Evolutionary conservation across 2,329 filamentous ascomycete species (phyloP).

Genomic region (Cadophora luteo-olivacea): DNA sequence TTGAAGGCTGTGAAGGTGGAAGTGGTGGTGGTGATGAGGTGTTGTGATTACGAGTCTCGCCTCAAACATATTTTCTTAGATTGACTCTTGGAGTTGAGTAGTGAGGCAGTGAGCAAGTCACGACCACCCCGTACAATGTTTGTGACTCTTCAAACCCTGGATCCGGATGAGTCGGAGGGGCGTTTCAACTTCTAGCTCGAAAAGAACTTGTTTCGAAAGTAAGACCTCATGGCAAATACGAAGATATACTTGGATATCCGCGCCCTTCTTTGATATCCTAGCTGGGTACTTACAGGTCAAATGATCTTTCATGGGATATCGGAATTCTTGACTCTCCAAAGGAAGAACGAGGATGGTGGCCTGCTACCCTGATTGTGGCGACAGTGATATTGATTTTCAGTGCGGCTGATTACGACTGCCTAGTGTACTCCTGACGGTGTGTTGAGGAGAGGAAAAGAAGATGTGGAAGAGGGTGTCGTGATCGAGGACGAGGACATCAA

Average conservation of each 20-base stretch:
- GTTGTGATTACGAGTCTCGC: not conserved
- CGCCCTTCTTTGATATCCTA: not conserved
- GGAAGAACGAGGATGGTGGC: no score
- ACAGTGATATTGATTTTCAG: no score
- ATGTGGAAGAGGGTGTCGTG: not conserved
- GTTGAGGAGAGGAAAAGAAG: not conserved
- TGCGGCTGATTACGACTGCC: not conserved
- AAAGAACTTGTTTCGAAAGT: not conserved
- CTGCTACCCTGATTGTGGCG: no score
- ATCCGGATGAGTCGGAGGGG: not conserved
- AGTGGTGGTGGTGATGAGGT: not conserved
- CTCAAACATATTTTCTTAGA: not conserved
- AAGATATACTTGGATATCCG: slow-evolving; percentile 12
- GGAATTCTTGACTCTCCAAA: no score
- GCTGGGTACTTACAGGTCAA: slow-evolving; percentile 12
- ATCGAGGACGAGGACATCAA: no score
- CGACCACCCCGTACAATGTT: not conserved
- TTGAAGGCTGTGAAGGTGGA: no score
- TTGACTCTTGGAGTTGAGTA: not conserved
- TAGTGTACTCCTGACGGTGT: no score
- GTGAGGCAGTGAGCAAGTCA: not conserved
- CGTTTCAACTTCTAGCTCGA: not conserved
- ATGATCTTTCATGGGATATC: not conserved
- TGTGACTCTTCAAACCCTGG: no score
- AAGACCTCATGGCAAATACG: not conserved